These are phyloP conservation scores for Pichia cabralensis DNA, from an alignment of 805 yeast genomes.

Conservation along the genomic window DNA sequence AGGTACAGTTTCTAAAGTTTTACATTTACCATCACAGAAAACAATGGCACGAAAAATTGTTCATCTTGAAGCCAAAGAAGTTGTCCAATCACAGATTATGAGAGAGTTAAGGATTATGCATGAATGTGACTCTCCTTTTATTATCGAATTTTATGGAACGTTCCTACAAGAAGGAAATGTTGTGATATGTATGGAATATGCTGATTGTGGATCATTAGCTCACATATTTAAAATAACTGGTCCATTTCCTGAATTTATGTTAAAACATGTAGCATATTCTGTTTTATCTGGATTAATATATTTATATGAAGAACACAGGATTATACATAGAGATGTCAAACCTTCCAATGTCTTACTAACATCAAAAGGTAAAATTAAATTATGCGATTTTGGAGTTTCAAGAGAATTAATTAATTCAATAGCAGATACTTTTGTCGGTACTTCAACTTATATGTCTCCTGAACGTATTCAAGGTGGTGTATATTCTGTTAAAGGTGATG, in stretches of 20 bases:
- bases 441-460: conserved; percentile 96
- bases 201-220: conserved; percentile 91
- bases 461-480: conserved; percentile 93
- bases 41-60: conserved; percentile 87
- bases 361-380: conserved; percentile 75
- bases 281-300: conserved; percentile 77
- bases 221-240: conserved; percentile 55
- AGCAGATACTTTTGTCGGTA: conserved; percentile 97
- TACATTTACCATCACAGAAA: conserved; percentile 81
- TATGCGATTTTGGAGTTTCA: conserved; percentile 95
- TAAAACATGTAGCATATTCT: conserved; percentile 64
- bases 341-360: conserved; percentile 90
- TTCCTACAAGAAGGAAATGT: conserved; percentile 66
- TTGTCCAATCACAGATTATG: conserved; percentile 72
- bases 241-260: conserved; percentile 54
- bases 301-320: conserved; percentile 72
- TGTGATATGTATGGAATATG: conserved; percentile 89
- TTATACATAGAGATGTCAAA: conserved; percentile 92
- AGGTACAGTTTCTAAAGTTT: conserved; percentile 81
- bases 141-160: conserved; percentile 88
- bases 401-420: conserved; percentile 87
- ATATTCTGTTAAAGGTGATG: conserved; percentile 91
- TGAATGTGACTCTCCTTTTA: conserved; percentile 75
- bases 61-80: conserved; percentile 72
- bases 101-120: conserved; percentile 86